Base-by-base conservation (phyloP, 495 filamentous ascomycete species). In the Alectoria sarmentosa region DNA sequence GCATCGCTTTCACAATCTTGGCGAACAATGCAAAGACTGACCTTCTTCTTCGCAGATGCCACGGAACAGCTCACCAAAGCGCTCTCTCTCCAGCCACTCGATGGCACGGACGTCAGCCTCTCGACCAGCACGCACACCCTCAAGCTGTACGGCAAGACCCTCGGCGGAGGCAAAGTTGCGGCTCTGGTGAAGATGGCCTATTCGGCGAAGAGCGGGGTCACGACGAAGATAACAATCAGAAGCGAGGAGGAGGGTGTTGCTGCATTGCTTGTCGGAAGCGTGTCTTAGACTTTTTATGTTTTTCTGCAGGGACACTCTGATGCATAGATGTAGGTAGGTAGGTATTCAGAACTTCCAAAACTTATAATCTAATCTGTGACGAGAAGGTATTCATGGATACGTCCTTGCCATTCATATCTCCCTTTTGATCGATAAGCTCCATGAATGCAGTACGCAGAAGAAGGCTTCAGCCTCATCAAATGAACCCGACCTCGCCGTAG, bases 71-170 rank as follows among this genome's bases (percentile, higher is more conserved):
- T 98, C 52, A 82, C 87, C 67, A 89, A 90, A 70, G 79, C 88
- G 10, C 86, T 98, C 36, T 96, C 91, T 34, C 80, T 98, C 65
- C 95, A 98, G 75, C 90, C 94, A 28, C 82, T 98, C 26, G 94
- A 98, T 73, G 94, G 94, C 62, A 95, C 88, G 21, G 93, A 98
- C 66, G 85, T 98, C 34, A 86, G 90, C 19, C 82, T 95, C 65
- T 94, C 84, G 72, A 86, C 86, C 72, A 91, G 88, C 66, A 97
- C 92, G 64, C 94, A 98, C 76, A 90, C 91, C 14, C 85, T 98
- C 71, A 97, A 96, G 78, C 84, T 98, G 30, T 92, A 94, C 73
- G 94, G 94, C 71, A 97, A 95, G 85, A 96, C 93, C 28, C 86
- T 98, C 67, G 87, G 82, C 34, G 95, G 94, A 37, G 95, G 95